These are phyloP conservation scores for Helicostylum pulchrum DNA, from an alignment of 192 early-diverging fungal species.

Conservation along the genomic window DNA sequence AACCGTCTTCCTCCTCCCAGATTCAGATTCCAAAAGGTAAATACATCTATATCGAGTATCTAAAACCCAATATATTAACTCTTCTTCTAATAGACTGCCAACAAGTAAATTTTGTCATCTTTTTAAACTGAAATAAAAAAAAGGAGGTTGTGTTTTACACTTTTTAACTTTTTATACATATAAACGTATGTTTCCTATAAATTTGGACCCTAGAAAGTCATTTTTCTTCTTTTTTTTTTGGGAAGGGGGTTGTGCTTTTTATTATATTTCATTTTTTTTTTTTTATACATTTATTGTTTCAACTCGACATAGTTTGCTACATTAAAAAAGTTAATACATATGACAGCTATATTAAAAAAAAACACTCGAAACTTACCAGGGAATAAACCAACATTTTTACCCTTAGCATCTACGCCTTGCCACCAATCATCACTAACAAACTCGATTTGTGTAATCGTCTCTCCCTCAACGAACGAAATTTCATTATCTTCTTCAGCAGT, in stretches of 20 bases:
- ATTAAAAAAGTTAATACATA: conserved; percentile 5
- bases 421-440: conserved; percentile 91
- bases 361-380: conserved; percentile 51
- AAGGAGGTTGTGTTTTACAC: neutral
- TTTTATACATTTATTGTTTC: conserved; percentile 25
- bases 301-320: conserved; percentile 55
- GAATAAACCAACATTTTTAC: conserved; percentile 62
- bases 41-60: too few species aligned
- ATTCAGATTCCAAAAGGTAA: conserved; percentile 80
- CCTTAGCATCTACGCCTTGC: conserved; percentile 63
- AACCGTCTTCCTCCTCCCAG: conserved; percentile 93
- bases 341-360: neutral
- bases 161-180: neutral
- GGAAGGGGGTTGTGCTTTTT: too few species aligned
- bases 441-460: conserved; percentile 74
- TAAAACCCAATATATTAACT: neutral
- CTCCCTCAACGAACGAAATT: conserved; percentile 73
- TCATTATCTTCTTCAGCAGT: conserved; percentile 85
- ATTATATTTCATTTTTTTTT: too few species aligned
- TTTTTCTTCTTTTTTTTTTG: too few species aligned
- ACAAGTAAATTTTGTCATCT: conserved; percentile 19
- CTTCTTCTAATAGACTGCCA: conserved; percentile 16
- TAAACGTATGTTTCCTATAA: neutral
- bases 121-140: conserved; percentile 6
- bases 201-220: too few species aligned